Percentiles rank a stretch among this genome's conserved stretches.
Evolutionary conservation across 1,284 basidiomycete species (phyloP).

Genomic region (Acaromyces ingoldii): DNA sequence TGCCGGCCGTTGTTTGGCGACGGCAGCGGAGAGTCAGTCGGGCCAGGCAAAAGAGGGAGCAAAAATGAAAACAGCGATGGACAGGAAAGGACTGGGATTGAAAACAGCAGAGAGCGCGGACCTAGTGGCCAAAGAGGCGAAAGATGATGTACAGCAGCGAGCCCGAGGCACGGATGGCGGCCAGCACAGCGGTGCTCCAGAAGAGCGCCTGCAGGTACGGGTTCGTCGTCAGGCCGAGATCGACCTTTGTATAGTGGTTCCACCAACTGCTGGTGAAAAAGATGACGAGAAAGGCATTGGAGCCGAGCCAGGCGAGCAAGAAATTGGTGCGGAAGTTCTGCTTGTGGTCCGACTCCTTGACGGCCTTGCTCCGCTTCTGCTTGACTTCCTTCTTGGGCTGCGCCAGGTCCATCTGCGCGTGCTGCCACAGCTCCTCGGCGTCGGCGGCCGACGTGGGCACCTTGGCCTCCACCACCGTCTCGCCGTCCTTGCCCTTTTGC

Average conservation of each 20-base stretch:
- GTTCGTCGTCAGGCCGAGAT: slow-evolving; percentile 8
- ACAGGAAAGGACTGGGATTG: too few species aligned
- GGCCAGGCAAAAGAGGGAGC: too few species aligned
- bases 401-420: slow-evolving; percentile 62
- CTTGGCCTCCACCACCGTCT: slow-evolving; percentile 78
- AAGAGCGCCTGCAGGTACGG: slow-evolving; percentile 28
- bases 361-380: slow-evolving; percentile 76
- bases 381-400: slow-evolving; percentile 59
- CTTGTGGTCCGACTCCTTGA: slow-evolving; percentile 80
- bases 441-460: slow-evolving; percentile 74
- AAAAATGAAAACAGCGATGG: too few species aligned
- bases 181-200: slow-evolving; percentile 26
- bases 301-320: slow-evolving; percentile 8
- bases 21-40: too few species aligned
- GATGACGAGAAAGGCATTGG: slow-evolving; percentile 14
- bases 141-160: slow-evolving; percentile 25
- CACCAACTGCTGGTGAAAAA: slow-evolving; percentile 14
- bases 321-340: slow-evolving; percentile 62
- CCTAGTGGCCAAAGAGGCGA: slow-evolving; percentile 29
- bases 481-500: slow-evolving; percentile 73
- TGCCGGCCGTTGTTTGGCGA: too few species aligned
- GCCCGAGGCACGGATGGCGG: slow-evolving; percentile 26
- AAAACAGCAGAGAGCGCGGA: too few species aligned
- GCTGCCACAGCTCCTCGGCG: slow-evolving; percentile 72
- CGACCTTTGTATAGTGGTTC: slow-evolving; percentile 7